phyloP scores from a whole-genome alignment of 257 asterid genomes.

The Nicotiana undulata region DNA sequence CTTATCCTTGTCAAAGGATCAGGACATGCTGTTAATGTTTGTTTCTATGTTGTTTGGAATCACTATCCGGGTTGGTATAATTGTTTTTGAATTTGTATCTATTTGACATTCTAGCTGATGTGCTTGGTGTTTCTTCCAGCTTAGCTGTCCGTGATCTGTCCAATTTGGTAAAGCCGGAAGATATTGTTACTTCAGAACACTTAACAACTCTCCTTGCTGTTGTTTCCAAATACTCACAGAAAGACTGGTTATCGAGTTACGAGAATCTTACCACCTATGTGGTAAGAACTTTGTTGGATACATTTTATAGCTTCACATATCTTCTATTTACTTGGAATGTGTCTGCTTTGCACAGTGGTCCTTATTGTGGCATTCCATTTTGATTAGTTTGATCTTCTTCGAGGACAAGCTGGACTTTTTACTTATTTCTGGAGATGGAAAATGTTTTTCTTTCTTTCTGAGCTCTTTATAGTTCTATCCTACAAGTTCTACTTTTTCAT shows the following conservation, averaged over 20 bases:
- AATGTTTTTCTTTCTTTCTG: not conserved
- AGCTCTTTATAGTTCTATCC: not conserved
- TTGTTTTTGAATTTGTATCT: not conserved
- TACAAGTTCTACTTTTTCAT: conserved; percentile 20
- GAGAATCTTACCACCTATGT: conserved; percentile 81
- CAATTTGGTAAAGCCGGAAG: conserved; percentile 71
- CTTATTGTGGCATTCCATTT: not conserved
- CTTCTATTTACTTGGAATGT: not conserved
- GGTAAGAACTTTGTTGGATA: conserved; percentile 31
- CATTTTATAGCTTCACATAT: not conserved
- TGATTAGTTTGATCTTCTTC: not conserved
- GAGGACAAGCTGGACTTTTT: not conserved
- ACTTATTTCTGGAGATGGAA: not conserved
- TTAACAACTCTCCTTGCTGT: conserved; percentile 71
- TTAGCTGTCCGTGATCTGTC: conserved; percentile 92
- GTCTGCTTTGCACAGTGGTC: not conserved
- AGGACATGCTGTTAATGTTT: not conserved
- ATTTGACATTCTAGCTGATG: not conserved
- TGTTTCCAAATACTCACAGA: conserved; percentile 79
- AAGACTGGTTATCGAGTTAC: conserved; percentile 85
- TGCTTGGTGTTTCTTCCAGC: conserved; percentile 32
- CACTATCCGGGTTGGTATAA: not conserved
- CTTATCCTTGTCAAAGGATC: not conserved
- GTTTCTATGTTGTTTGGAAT: not conserved
- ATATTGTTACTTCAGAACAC: conserved; percentile 66